A percentile compares a stretch with the other conserved stretches of the same genome.
Conservation (phyloP, 495 filamentous ascomycete species). For the Talaromyces adpressus region DNA sequence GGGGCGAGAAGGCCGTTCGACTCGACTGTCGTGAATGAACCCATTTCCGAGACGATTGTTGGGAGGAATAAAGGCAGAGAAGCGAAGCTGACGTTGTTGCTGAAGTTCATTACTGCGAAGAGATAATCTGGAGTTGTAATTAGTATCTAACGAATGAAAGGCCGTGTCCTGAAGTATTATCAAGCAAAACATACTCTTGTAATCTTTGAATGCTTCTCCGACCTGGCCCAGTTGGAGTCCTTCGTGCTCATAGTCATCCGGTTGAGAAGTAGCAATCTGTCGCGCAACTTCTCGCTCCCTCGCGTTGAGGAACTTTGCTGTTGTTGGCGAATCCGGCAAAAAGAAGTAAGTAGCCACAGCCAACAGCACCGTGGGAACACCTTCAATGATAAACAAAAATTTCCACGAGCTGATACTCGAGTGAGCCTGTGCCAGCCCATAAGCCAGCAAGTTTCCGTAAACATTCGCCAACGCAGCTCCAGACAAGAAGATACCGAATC, state of each 20-base stretch:
- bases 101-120: constrained; percentile 21
- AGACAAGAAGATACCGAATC: too few species aligned
- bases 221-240: constrained; percentile 17
- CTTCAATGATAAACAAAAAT: too few species aligned
- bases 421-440: too few species aligned
- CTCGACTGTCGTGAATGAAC: constrained; percentile 19
- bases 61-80: constrained; percentile 25
- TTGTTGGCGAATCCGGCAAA: too few species aligned
- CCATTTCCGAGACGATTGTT: constrained; percentile 25
- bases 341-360: too few species aligned
- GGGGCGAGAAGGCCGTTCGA: constrained; percentile 26
- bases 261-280: constrained; percentile 8
- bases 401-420: too few species aligned
- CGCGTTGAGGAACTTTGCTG: too few species aligned
- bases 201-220: constrained; percentile 15
- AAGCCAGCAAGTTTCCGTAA: too few species aligned
- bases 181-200: constrained; percentile 11
- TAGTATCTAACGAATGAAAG: background rate
- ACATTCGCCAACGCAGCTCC: too few species aligned
- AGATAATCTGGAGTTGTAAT: constrained; percentile 12
- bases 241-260: constrained; percentile 14
- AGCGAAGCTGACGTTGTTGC: constrained; percentile 23
- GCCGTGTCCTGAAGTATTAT: background rate
- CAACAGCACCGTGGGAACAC: too few species aligned
- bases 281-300: too few species aligned